Percentiles rank a stretch among this genome's conserved stretches.
Conservation (phyloP, 2,329 filamentous ascomycete species). For the Lachnellula cervina region DNA sequence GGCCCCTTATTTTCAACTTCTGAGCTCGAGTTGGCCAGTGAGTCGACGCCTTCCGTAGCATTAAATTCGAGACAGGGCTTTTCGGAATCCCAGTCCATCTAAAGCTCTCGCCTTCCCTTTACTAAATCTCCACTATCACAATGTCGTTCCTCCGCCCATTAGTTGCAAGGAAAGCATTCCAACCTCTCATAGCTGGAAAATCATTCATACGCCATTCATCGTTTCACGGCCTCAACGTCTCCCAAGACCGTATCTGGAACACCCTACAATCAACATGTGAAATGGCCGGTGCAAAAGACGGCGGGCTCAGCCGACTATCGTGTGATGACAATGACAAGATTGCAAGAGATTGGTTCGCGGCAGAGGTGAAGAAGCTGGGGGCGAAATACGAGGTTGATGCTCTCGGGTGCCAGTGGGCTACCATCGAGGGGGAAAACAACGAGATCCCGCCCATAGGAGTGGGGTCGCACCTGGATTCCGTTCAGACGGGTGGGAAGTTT, state of each 20-base stretch:
- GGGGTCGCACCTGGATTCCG: slow-evolving; percentile 6
- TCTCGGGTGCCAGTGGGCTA: slow-evolving; percentile 7
- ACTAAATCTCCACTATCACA: background rate
- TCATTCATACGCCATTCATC: slow-evolving; percentile 2
- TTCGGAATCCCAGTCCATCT: background rate
- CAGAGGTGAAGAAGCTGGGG: background rate
- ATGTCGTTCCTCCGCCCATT: background rate
- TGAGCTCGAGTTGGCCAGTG: background rate
- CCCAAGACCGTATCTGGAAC: slow-evolving; percentile 6
- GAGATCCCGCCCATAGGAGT: slow-evolving; percentile 6
- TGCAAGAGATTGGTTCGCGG: slow-evolving; percentile 5
- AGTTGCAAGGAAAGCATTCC: background rate
- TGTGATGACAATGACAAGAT: slow-evolving; percentile 10
- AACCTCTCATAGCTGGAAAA: background rate
- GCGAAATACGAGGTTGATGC: slow-evolving; percentile 5
- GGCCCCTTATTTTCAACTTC: background rate
- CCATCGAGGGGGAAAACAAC: slow-evolving; percentile 6
- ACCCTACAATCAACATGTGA: slow-evolving; percentile 2
- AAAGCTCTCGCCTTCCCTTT: background rate
- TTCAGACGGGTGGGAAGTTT: slow-evolving; percentile 62
- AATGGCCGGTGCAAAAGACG: slow-evolving; percentile 6
- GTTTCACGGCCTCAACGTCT: slow-evolving; percentile 2
- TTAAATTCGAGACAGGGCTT: no score
- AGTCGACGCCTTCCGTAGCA: background rate
- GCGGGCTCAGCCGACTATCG: slow-evolving; percentile 7